Evolutionary conservation across 495 filamentous ascomycete genomes (phyloP).

Genomic region (Hyaloscypha bicolor): DNA sequence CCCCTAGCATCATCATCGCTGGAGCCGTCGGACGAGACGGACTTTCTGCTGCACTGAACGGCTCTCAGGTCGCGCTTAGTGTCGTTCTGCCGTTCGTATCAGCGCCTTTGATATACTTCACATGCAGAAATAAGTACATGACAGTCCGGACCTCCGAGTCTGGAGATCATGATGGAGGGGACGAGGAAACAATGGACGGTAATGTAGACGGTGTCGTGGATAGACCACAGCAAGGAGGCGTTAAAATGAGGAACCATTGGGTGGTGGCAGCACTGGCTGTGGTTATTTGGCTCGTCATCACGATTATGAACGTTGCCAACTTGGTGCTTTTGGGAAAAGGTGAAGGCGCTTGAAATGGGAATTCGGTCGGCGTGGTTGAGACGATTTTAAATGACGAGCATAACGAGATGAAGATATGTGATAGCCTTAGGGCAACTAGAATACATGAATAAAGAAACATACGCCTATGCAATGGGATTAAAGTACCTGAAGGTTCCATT

Average conservation of each 20-base stretch:
- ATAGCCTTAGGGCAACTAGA: background rate
- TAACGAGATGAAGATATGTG: background rate
- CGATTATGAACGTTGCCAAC: constrained; percentile 72
- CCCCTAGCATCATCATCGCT: constrained; percentile 80
- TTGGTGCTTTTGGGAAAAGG: constrained; percentile 57
- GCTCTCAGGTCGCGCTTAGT: constrained; percentile 77
- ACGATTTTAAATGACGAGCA: background rate
- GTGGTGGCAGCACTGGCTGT: constrained; percentile 55
- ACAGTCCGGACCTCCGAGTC: constrained; percentile 52
- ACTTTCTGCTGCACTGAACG: constrained; percentile 73
- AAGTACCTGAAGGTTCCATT: no score
- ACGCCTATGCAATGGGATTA: background rate
- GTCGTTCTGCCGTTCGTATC: constrained; percentile 80
- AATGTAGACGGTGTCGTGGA: background rate
- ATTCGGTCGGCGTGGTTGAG: background rate
- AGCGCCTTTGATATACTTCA: constrained; percentile 87
- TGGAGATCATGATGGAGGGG: constrained; percentile 34
- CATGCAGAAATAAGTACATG: constrained; percentile 81
- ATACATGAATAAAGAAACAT: background rate
- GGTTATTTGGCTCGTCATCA: constrained; percentile 68
- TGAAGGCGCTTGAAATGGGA: constrained; percentile 9
- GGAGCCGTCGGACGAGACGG: constrained; percentile 74
- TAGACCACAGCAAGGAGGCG: constrained; percentile 27
- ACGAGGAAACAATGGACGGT: constrained; percentile 14
- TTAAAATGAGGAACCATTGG: constrained; percentile 54